phyloP scores from a whole-genome alignment of 805 yeast genomes.

The Sugiyamaella chiloensis region DNA sequence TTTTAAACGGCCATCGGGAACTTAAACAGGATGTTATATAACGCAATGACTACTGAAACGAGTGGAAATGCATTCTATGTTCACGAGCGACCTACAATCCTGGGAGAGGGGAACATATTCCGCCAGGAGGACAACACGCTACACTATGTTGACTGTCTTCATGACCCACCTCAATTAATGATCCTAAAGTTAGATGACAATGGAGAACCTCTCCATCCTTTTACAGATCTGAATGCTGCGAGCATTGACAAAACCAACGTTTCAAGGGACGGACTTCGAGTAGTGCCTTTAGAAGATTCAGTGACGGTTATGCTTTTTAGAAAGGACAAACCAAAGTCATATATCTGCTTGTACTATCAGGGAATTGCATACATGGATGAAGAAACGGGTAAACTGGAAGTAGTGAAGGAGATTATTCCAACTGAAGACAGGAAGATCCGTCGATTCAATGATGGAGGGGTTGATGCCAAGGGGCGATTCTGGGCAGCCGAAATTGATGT shows the following conservation, averaged over 20 bases:
- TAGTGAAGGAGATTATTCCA: conserved; percentile 33
- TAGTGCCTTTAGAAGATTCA: conserved; percentile 29
- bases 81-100: conserved; percentile 28
- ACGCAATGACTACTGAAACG: background rate
- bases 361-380: conserved; percentile 37
- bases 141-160: conserved; percentile 35
- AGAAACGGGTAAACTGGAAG: conserved; percentile 33
- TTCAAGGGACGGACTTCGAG: conserved; percentile 26
- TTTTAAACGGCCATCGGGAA: too few relatives aligned
- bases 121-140: conserved; percentile 33
- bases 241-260: conserved; percentile 19
- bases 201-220: conserved; percentile 27
- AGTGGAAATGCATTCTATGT: conserved; percentile 19
- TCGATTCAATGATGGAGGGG: conserved; percentile 77
- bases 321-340: conserved; percentile 29
- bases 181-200: conserved; percentile 29
- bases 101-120: conserved; percentile 38
- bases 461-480: conserved; percentile 71
- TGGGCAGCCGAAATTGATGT: conserved; percentile 48
- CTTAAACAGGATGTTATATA: too few relatives aligned
- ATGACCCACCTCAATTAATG: conserved; percentile 29
- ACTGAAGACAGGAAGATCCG: conserved; percentile 26
- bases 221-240: conserved; percentile 13
- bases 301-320: conserved; percentile 36
- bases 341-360: conserved; percentile 34